A percentile compares a stretch with the other conserved stretches of the same genome.
Evolutionary conservation across 139 green algal species (phyloP).

Genomic region (Monoraphidium neglectum): DNA sequence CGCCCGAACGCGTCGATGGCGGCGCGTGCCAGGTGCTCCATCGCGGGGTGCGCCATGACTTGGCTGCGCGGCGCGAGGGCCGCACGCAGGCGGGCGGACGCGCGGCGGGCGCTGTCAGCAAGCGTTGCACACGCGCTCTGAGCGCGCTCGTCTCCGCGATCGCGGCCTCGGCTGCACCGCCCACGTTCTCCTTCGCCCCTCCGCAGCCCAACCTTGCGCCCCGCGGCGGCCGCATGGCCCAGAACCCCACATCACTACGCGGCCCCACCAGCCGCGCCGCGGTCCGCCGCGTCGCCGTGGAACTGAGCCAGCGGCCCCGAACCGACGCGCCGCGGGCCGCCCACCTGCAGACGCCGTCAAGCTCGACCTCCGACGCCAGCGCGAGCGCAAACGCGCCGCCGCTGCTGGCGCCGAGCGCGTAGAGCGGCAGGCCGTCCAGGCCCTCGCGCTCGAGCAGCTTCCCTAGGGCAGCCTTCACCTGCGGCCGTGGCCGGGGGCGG

Average conservation of each 20-base stretch:
- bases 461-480: conserved; percentile 36
- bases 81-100: neutral
- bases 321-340: too few relatives aligned
- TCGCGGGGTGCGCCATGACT: neutral
- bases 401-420: conserved; percentile 57
- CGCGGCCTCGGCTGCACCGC: too few relatives aligned
- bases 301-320: too few relatives aligned
- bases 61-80: neutral
- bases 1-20: neutral
- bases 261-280: neutral
- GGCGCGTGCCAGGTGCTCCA: neutral
- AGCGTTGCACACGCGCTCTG: too few relatives aligned
- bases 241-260: neutral
- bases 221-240: too few relatives aligned
- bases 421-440: conserved; percentile 52
- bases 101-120: too few relatives aligned
- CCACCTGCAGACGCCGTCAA: conserved; percentile 14
- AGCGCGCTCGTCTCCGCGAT: too few relatives aligned
- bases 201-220: too few relatives aligned
- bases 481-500: neutral
- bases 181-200: too few relatives aligned
- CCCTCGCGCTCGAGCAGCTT: conserved; percentile 34
- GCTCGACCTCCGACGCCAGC: conserved; percentile 30
- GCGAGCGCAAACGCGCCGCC: conserved; percentile 62
- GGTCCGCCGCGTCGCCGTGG: too few relatives aligned